Percentiles rank a stretch among this genome's conserved stretches.
phyloP scores from a whole-genome alignment of 768 basidiomycete genomes.

The Hebeloma cylindrosporum region DNA sequence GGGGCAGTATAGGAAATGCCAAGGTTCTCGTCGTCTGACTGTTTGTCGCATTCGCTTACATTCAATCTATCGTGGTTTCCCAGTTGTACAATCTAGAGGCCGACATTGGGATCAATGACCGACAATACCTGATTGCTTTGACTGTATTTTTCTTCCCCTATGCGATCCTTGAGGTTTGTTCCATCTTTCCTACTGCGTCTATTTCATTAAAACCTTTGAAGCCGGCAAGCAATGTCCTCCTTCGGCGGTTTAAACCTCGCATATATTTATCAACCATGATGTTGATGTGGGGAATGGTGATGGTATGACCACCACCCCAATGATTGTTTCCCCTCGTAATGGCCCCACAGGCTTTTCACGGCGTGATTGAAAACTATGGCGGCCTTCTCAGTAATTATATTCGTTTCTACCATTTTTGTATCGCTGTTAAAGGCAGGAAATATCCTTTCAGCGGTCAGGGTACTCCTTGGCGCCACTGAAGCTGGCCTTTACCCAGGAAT shows the following conservation, averaged over 20 bases:
- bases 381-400: constrained; percentile 56
- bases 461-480: constrained; percentile 65
- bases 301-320: constrained; percentile 31
- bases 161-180: constrained; percentile 61
- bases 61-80: constrained; percentile 1
- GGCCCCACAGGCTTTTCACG: constrained; percentile 56
- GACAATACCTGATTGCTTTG: constrained; percentile 65
- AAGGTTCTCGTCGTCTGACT: no score
- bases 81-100: constrained; percentile 60
- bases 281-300: constrained; percentile 47
- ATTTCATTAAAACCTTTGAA: constrained; percentile 22
- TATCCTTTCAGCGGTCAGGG: constrained; percentile 46
- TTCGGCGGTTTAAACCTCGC: constrained; percentile 61
- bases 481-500: constrained; percentile 58
- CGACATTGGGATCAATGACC: constrained; percentile 59
- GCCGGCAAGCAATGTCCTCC: constrained; percentile 63
- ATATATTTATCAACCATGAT: constrained; percentile 61
- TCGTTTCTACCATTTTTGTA: not conserved
- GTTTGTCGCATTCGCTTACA: constrained; percentile 10
- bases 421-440: not conserved
- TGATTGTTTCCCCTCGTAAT: not conserved
- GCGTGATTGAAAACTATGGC: constrained; percentile 58
- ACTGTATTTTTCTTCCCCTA: constrained; percentile 80
- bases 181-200: not conserved
- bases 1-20: constrained; percentile 73